Evolutionary conservation across 495 filamentous ascomycete species (phyloP).

Genomic region (Penicillium herquei): DNA sequence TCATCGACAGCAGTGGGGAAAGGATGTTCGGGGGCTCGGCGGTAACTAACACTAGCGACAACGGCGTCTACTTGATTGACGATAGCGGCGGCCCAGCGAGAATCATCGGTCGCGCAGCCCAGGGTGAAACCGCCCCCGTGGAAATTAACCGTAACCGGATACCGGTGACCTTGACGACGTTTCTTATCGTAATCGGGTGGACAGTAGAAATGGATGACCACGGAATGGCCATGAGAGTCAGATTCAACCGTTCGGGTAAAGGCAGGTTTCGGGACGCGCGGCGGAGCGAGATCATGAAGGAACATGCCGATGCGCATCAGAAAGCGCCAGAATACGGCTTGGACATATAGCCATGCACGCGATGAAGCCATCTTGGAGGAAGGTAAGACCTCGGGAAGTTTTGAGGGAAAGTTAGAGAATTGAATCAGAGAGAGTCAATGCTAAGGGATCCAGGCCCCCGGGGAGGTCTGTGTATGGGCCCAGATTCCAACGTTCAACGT

Average conservation of each 20-base stretch:
- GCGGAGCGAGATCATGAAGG: constrained; percentile 66
- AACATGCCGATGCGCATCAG: constrained; percentile 80
- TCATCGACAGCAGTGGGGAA: constrained; percentile 79
- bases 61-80: constrained; percentile 60
- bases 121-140: constrained; percentile 79
- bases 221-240: constrained; percentile 50
- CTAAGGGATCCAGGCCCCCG: too few relatives aligned
- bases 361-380: constrained; percentile 42
- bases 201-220: constrained; percentile 79
- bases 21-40: constrained; percentile 73
- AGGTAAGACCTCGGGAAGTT: background rate
- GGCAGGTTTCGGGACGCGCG: constrained; percentile 62
- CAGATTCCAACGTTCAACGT: too few relatives aligned
- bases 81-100: constrained; percentile 61
- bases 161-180: constrained; percentile 37
- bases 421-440: too few relatives aligned
- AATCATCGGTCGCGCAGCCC: constrained; percentile 68
- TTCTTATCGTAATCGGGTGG: constrained; percentile 57
- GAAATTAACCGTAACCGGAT: constrained; percentile 69
- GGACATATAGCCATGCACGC: constrained; percentile 67
- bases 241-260: constrained; percentile 65
- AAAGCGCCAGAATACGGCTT: constrained; percentile 73
- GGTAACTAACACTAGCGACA: constrained; percentile 69
- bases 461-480: too few relatives aligned
- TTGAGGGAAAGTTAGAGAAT: background rate